phyloP scores from a whole-genome alignment of 176 grass and related monocot species.

The Raddia distichophylla region DNA sequence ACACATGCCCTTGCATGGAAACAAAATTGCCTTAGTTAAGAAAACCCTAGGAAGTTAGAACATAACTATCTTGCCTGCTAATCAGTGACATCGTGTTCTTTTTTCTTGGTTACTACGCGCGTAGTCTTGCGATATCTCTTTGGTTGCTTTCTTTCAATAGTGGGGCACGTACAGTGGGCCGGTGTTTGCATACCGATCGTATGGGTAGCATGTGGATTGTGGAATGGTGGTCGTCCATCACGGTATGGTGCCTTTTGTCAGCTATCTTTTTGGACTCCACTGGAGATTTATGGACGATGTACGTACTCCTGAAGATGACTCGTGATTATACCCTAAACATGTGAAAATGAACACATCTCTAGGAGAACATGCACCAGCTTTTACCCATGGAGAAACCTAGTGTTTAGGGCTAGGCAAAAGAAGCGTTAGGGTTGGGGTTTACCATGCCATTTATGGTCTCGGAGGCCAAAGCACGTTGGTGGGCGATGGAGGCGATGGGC shows the following conservation, averaged over 20 bases:
- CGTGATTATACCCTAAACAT: too few relatives aligned
- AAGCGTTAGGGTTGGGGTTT: too few relatives aligned
- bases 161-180: too few relatives aligned
- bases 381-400: too few relatives aligned
- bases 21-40: neutral
- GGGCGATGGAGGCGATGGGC: too few relatives aligned
- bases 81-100: neutral
- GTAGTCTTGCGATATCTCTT: neutral
- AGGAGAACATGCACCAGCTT: too few relatives aligned
- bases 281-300: neutral
- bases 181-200: neutral
- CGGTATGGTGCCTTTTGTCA: constrained; percentile 24
- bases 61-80: neutral
- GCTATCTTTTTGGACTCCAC: neutral
- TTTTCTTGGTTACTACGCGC: neutral
- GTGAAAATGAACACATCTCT: too few relatives aligned
- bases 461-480: too few relatives aligned
- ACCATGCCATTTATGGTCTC: too few relatives aligned
- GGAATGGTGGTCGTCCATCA: constrained; percentile 18
- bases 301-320: neutral
- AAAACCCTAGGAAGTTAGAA: neutral
- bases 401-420: too few relatives aligned
- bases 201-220: neutral
- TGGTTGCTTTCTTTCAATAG: constrained; percentile 6
- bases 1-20: neutral